Percentiles rank a stretch among this genome's conserved stretches.
Evolutionary conservation across 179 eudicot genomes (phyloP).

Genomic region (Sideroxylon spinosum): DNA sequence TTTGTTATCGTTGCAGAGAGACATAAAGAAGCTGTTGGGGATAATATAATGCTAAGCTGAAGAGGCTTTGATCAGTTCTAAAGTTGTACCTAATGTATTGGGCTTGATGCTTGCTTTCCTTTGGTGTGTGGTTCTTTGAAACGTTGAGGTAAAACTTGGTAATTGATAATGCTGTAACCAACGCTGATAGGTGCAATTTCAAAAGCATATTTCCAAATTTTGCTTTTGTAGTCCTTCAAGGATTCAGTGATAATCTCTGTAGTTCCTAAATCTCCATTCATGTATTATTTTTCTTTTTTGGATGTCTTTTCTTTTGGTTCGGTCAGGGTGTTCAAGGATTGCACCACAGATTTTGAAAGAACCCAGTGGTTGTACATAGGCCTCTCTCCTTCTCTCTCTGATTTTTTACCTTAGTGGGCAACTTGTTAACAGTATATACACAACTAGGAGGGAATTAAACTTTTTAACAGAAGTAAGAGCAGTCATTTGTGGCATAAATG

Average conservation of each 20-base stretch:
- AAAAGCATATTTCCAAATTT: not conserved
- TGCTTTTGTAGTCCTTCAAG: not conserved
- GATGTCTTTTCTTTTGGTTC: no score
- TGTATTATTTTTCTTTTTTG: not conserved
- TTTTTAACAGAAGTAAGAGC: no score
- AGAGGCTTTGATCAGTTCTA: not conserved
- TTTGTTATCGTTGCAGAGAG: constrained; percentile 45
- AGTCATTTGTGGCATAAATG: no score
- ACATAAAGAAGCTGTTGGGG: constrained; percentile 50
- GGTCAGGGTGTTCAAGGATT: no score
- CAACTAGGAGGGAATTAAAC: no score
- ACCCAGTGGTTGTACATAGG: no score
- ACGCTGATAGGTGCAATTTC: not conserved
- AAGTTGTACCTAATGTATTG: not conserved
- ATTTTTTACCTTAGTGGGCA: no score
- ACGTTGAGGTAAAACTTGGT: not conserved
- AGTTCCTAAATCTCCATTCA: no score
- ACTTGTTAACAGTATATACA: no score
- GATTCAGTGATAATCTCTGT: not conserved
- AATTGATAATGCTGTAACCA: not conserved
- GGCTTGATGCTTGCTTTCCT: not conserved
- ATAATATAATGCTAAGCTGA: constrained; percentile 6
- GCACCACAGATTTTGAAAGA: no score
- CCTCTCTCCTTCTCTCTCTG: no score
- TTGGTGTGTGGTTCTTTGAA: not conserved